phyloP scores from a whole-genome alignment of 1,284 basidiomycete genomes.

The Pholiota adiposa region DNA sequence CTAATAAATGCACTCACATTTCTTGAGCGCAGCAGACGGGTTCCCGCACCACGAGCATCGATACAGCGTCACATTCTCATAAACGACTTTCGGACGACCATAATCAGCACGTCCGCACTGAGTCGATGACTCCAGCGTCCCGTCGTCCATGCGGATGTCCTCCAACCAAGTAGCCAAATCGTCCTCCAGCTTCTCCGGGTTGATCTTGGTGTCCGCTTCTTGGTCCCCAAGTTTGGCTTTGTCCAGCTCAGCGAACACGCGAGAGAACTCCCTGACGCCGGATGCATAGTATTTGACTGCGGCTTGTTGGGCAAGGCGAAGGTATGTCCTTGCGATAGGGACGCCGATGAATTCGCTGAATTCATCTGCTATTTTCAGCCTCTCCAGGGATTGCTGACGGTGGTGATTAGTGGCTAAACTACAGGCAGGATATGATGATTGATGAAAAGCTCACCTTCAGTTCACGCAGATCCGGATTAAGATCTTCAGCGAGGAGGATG shows the following conservation, averaged over 20 bases:
- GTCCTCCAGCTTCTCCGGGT: constrained; percentile 44
- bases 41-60: constrained; percentile 63
- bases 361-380: constrained; percentile 52
- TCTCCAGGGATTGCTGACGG: constrained; percentile 42
- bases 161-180: constrained; percentile 61
- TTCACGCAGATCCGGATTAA: constrained; percentile 51
- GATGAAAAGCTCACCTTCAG: constrained; percentile 41
- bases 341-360: constrained; percentile 49
- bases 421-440: not conserved
- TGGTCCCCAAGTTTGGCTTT: constrained; percentile 35
- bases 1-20: constrained; percentile 38
- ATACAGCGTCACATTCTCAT: constrained; percentile 50
- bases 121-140: constrained; percentile 30
- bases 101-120: constrained; percentile 20
- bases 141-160: constrained; percentile 47
- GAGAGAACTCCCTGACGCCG: constrained; percentile 49
- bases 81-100: constrained; percentile 44
- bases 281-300: constrained; percentile 47
- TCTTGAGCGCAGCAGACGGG: constrained; percentile 56
- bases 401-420: too few species aligned
- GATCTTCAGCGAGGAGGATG: constrained; percentile 51
- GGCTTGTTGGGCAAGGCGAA: constrained; percentile 51
- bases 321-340: constrained; percentile 48
- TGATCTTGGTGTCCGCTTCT: constrained; percentile 11
- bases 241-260: constrained; percentile 40